Evolutionary conservation across 2,329 filamentous ascomycete genomes (phyloP).

Genomic region (Alternaria burnsii): DNA sequence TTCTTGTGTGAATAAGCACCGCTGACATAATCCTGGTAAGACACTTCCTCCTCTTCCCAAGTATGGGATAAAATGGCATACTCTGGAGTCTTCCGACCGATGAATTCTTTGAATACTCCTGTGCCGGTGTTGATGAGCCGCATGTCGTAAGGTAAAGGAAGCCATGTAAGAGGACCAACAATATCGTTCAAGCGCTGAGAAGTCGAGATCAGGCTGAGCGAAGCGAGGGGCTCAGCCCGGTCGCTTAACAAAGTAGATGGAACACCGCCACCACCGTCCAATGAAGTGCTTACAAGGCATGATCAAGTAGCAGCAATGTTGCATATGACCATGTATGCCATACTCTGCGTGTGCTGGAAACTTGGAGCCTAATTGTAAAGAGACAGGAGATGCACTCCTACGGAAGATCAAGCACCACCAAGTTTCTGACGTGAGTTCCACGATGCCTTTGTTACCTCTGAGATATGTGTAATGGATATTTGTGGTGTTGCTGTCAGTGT

Average conservation of each 20-base stretch:
- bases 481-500: not conserved
- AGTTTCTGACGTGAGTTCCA: not conserved
- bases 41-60: not conserved
- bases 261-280: not conserved
- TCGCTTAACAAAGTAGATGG: not conserved
- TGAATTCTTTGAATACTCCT: not conserved
- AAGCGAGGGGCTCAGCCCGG: not conserved
- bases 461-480: not conserved
- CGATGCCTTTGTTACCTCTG: not conserved
- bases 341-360: not conserved
- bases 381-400: too few relatives aligned
- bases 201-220: not conserved
- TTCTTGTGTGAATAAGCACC: not conserved
- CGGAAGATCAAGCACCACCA: too few relatives aligned
- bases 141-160: not conserved
- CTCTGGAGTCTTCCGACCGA: not conserved
- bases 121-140: constrained; percentile 6
- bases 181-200: not conserved
- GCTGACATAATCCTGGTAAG: not conserved
- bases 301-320: not conserved
- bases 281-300: not conserved
- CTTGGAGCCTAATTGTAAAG: not conserved
- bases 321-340: not conserved
- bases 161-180: too few relatives aligned
- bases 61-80: constrained; percentile 2